Evolutionary conservation across 2,329 filamentous ascomycete species (phyloP), one percentile per base, ranked within the genome.

Genomic region (Xylaria digitata): DNA sequence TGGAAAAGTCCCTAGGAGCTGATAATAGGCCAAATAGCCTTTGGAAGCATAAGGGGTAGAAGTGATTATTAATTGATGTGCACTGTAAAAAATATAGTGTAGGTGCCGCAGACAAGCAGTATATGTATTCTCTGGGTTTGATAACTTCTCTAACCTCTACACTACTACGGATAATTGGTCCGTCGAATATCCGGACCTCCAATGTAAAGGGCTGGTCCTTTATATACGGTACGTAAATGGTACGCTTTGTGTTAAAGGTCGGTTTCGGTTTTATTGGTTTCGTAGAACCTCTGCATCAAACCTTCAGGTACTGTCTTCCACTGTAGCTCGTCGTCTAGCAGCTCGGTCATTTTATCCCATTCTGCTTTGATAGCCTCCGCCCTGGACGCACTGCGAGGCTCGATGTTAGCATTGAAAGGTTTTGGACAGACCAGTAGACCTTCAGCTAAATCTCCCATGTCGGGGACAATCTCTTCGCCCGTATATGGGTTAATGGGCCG

Each of bases 301-400:
- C 68, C 72, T 42, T 74, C 72, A 3, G 74, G 74, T 1, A 75
- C 72, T 0, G 59, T 50, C 43, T 74, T 73, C 75, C 75, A 76
- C 65, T 76, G 75, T 46, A 70, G 45, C 2, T 74, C 68, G 6
- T 66, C 54, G 63, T 76, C 74, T 5, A 76, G 71, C 30, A 74
- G 48, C 40, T 73, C 67, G 11, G 63, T 66, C 65, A 71, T 70
- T n/a, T 72, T 70, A 2, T 32, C 19, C 72, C 70, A 74, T 57
- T 73, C 69, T 23, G 64, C 63, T 43, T 61, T 66, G 23, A 75
- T 42, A 30, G 50, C 61, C 30, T 66, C 50, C 0, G 70, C 72
- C 52, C 68, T 74, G 9, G 26, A 19, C 21, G 42, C 65, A 26
- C 58, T 71, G 19, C 73, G 68, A n/a, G 72, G 72, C 32, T 57